Evolutionary conservation across 2,329 filamentous ascomycete genomes (phyloP).

Genomic region (Monilinia fructigena): DNA sequence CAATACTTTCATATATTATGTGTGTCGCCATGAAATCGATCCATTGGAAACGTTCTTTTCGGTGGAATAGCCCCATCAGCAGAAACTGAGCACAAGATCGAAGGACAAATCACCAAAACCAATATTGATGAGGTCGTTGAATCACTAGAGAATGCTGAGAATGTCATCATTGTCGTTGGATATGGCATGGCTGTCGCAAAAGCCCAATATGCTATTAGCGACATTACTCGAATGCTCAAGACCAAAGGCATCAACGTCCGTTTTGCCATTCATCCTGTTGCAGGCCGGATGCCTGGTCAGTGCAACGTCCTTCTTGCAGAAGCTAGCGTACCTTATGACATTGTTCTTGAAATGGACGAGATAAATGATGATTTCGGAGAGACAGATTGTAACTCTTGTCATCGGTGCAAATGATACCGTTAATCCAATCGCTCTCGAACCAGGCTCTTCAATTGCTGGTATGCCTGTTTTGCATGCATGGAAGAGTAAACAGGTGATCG

Average conservation of each 20-base stretch:
- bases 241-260: slow-evolving; percentile 75
- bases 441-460: slow-evolving; percentile 79
- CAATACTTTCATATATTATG: slow-evolving; percentile 82
- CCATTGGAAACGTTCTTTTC: slow-evolving; percentile 84
- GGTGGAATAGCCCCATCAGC: slow-evolving; percentile 70
- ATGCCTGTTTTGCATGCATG: slow-evolving; percentile 92
- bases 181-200: slow-evolving; percentile 96
- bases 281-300: slow-evolving; percentile 88
- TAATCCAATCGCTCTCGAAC: slow-evolving; percentile 83
- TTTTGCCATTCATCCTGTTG: slow-evolving; percentile 88
- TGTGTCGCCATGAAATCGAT: slow-evolving; percentile 93
- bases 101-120: slow-evolving; percentile 76
- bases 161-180: slow-evolving; percentile 78
- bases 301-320: slow-evolving; percentile 90
- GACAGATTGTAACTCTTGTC: slow-evolving; percentile 79
- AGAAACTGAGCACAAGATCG: slow-evolving; percentile 68
- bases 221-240: slow-evolving; percentile 74
- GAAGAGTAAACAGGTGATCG: slow-evolving; percentile 90
- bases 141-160: slow-evolving; percentile 71
- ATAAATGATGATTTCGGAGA: slow-evolving; percentile 90
- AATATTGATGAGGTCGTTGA: slow-evolving; percentile 80
- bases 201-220: slow-evolving; percentile 85
- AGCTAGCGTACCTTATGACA: slow-evolving; percentile 85
- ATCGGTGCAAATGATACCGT: slow-evolving; percentile 93
- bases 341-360: slow-evolving; percentile 93